Conservation (phyloP, 2,329 filamentous ascomycete genomes). For the Paramyrothecium sp. region DNA sequence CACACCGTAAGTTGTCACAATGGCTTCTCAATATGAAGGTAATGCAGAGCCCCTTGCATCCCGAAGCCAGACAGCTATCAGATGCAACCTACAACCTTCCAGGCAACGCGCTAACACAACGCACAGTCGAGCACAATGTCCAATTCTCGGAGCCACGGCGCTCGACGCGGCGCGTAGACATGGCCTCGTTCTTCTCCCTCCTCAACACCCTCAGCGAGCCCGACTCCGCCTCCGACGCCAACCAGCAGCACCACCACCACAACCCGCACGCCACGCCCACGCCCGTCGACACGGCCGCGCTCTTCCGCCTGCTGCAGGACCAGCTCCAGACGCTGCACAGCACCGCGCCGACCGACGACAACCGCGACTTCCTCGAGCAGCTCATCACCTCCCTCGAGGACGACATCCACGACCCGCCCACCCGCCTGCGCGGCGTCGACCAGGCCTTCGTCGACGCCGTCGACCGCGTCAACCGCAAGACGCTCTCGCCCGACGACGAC, state of each 20-base stretch:
- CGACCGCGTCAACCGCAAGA: slow-evolving; percentile 55
- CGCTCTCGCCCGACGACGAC: slow-evolving; percentile 46
- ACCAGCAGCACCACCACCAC: slow-evolving; percentile 37
- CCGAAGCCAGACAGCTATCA: background rate
- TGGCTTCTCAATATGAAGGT: slow-evolving; percentile 61
- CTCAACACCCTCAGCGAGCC: slow-evolving; percentile 50
- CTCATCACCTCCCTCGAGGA: slow-evolving; percentile 47
- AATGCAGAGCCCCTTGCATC: slow-evolving; percentile 10
- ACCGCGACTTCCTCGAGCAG: slow-evolving; percentile 47
- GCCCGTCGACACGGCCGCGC: slow-evolving; percentile 55
- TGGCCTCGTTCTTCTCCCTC: slow-evolving; percentile 61
- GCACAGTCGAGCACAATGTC: slow-evolving; percentile 64
- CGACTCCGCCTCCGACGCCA: slow-evolving; percentile 27
- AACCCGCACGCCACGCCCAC: slow-evolving; percentile 60
- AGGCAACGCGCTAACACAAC: slow-evolving; percentile 10
- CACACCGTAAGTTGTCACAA: slow-evolving; percentile 26
- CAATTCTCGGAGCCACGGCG: slow-evolving; percentile 37
- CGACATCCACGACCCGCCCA: slow-evolving; percentile 52
- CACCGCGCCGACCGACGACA: slow-evolving; percentile 46
- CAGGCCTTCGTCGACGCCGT: slow-evolving; percentile 60
- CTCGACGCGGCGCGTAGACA: slow-evolving; percentile 56
- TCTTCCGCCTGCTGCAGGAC: slow-evolving; percentile 59
- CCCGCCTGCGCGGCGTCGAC: slow-evolving; percentile 50
- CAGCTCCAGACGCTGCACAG: slow-evolving; percentile 52
- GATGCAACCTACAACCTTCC: too few species aligned